Evolutionary conservation across 495 filamentous ascomycete species (phyloP).

Genomic region (Aspergillus hancockii): DNA sequence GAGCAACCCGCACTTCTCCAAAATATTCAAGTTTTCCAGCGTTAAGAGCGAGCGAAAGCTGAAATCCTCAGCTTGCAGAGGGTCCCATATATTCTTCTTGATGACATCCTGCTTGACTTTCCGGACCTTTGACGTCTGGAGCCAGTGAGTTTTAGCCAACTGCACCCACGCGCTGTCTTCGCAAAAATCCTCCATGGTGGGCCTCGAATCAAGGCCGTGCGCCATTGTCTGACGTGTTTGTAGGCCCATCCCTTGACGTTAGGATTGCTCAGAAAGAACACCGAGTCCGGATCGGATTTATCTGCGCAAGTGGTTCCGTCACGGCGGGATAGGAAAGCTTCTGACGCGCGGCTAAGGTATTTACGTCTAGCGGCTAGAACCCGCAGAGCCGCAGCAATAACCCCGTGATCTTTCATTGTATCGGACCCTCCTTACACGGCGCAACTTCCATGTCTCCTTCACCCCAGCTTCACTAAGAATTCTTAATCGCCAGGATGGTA

Average conservation of each 20-base stretch:
- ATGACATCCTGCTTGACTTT: constrained; percentile 85
- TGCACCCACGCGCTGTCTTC: constrained; percentile 80
- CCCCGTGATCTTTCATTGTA: constrained; percentile 6
- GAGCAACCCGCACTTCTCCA: constrained; percentile 68
- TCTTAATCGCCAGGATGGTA: constrained; percentile 41
- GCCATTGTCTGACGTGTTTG: constrained; percentile 45
- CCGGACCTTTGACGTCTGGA: constrained; percentile 61
- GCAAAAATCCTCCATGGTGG: constrained; percentile 67
- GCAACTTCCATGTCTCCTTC: background rate
- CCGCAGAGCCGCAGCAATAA: constrained; percentile 33
- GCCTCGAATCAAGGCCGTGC: constrained; percentile 52
- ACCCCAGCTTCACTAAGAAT: background rate
- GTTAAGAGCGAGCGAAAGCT: constrained; percentile 73
- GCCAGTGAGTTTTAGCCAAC: constrained; percentile 83
- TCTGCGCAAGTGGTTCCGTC: constrained; percentile 31
- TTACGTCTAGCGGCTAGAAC: constrained; percentile 20
- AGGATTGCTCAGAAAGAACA: constrained; percentile 27
- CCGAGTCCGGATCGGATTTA: constrained; percentile 28
- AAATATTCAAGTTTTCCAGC: constrained; percentile 84
- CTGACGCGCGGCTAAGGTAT: constrained; percentile 27
- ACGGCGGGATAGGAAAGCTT: constrained; percentile 24
- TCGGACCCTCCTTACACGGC: constrained; percentile 8
- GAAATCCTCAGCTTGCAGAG: constrained; percentile 78
- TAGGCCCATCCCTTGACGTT: constrained; percentile 36
- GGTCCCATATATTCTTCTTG: constrained; percentile 89